Evolutionary conservation across 2,329 filamentous ascomycete genomes (phyloP), one percentile per base, ranked within the genome.

Genomic region (Calonectria naviculata): DNA sequence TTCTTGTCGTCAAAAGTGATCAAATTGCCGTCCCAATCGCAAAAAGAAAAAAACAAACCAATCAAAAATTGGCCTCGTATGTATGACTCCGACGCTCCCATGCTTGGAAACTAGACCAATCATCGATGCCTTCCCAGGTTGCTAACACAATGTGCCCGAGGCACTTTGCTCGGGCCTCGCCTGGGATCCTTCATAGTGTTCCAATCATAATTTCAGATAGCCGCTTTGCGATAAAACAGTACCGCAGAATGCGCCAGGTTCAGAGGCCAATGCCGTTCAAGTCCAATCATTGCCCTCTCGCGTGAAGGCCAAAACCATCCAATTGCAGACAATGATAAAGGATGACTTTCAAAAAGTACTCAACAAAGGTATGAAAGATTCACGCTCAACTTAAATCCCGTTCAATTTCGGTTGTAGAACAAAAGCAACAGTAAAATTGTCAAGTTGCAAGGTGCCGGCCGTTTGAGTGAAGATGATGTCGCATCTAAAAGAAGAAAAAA

Each of bases 401-500:
- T 76, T 41, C 65, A 68, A 67, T 65, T 54, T 73, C 60, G 67
- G 28, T 69, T 65, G 38, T 49, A 61, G 67, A 60, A 29, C 10
- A 65, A 63, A 68, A 56, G 68, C 62, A 58, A 36, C 60, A 58
- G 41, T 44, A 34, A 36, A 69, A 52, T 31, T 9, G 21, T 29
- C 47, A 54, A 36, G 68, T 65, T 70, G 62, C 64, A 73, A 60
- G 71, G 63, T 71, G 64, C 52, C 63, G 70, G 71, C 68, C 76
- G 66, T 74, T 56, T 54, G 69, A 74, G 63, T 74, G 58, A 76
- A 71, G 46, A 67, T 60, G 64, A 42, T 58, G 38, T 73, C 67
- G 68, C 72, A 72, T 78, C 77, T 78, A 74, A 76, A 73, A 73
- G 41, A 44, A 76, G 73, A 73, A 61, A 44, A 60, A 72, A 34